These are phyloP conservation scores for Microcos paniculata DNA, from an alignment of 345 rosid genomes.

Conservation along the genomic window DNA sequence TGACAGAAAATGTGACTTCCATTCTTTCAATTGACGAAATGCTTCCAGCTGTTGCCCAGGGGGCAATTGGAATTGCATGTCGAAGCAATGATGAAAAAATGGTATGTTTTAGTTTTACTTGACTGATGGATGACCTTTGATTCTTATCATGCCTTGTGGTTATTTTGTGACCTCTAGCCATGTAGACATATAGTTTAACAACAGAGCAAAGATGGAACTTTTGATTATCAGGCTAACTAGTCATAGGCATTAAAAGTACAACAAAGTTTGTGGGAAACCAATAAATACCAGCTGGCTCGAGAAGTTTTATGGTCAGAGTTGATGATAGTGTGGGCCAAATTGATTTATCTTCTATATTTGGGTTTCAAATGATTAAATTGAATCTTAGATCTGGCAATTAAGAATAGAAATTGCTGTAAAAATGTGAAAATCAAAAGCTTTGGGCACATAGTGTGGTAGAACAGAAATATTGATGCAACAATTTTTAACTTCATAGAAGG, in stretches of 20 bases:
- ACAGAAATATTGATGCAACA: not conserved
- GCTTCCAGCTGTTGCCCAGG: slow-evolving; percentile 99
- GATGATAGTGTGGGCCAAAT: not conserved
- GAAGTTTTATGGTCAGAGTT: slow-evolving; percentile 1
- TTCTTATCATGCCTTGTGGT: not conserved
- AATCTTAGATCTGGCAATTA: slow-evolving; percentile 1
- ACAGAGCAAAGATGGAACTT: not conserved
- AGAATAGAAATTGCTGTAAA: not conserved
- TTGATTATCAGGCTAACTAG: not conserved
- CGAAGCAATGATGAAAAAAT: slow-evolving; percentile 77
- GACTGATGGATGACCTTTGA: not conserved
- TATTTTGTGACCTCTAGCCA: not conserved
- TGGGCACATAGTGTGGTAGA: not conserved
- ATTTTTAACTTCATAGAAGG: not conserved
- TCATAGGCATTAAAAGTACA: not conserved
- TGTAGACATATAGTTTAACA: too few relatives aligned
- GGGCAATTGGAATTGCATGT: slow-evolving; percentile 98
- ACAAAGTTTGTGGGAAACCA: not conserved
- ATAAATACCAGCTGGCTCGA: not conserved
- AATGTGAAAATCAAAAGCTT: not conserved
- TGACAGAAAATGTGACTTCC: slow-evolving; percentile 85
- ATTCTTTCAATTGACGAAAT: slow-evolving; percentile 78
- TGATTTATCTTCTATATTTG: not conserved
- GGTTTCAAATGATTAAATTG: not conserved
- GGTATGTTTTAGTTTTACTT: slow-evolving; percentile 39